These are phyloP conservation scores for Coemansia sp. DNA, from an alignment of 192 early-diverging fungal genomes.

Conservation along the genomic window DNA sequence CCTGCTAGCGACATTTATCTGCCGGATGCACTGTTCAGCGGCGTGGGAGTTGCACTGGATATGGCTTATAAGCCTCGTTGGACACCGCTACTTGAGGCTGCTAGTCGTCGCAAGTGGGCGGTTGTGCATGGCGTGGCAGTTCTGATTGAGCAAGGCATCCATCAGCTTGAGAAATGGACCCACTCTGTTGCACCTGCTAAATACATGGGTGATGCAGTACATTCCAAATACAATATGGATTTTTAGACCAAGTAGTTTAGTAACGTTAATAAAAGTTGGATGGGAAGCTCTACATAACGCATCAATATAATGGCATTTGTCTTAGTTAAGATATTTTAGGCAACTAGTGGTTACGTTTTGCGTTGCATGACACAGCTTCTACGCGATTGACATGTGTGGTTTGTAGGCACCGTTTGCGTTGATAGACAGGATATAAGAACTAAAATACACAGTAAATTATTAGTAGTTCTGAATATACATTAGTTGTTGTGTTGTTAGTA, in stretches of 20 bases:
- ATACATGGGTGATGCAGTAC: slow-evolving; percentile 39
- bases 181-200: slow-evolving; percentile 23
- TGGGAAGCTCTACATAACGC: background rate
- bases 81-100: slow-evolving; percentile 77
- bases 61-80: slow-evolving; percentile 91
- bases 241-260: slow-evolving; percentile 7
- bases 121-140: slow-evolving; percentile 84
- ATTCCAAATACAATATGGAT: slow-evolving; percentile 40
- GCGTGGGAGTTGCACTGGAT: slow-evolving; percentile 77
- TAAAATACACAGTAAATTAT: too few species aligned
- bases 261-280: too few species aligned
- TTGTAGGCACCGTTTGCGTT: too few species aligned
- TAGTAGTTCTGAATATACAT: too few species aligned
- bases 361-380: too few species aligned
- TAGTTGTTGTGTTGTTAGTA: too few species aligned
- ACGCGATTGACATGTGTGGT: too few species aligned
- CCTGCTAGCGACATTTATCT: slow-evolving; percentile 70
- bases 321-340: too few species aligned
- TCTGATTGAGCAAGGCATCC: slow-evolving; percentile 87
- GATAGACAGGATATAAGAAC: too few species aligned
- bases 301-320: background rate
- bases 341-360: too few species aligned
- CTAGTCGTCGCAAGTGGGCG: slow-evolving; percentile 58
- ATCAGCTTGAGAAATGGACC: slow-evolving; percentile 90
- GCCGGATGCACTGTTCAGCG: slow-evolving; percentile 58